Percentiles rank a stretch among this genome's conserved stretches.
Conservation (phyloP, 441 rosid species). For the Breynia disticha region DNA sequence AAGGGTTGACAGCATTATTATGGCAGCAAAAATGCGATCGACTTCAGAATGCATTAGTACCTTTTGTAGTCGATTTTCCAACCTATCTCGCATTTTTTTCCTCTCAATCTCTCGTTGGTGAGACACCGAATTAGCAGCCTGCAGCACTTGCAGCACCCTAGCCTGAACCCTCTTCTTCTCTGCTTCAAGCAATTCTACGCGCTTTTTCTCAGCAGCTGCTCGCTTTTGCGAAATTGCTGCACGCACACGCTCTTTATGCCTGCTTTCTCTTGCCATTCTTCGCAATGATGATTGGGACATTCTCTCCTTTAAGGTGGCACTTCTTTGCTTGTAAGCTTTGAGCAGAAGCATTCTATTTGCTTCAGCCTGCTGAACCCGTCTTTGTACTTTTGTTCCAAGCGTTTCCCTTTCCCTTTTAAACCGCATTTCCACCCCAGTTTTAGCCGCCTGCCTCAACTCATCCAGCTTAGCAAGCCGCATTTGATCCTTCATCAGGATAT, state of each 20-base stretch:
- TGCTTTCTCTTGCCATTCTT: conserved; percentile 76
- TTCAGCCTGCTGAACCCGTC: conserved; percentile 80
- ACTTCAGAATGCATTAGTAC: conserved; percentile 25
- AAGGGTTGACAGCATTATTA: not conserved
- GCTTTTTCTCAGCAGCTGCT: conserved; percentile 87
- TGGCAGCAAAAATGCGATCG: not conserved
- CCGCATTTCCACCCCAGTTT: conserved; percentile 67
- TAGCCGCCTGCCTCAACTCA: conserved; percentile 90
- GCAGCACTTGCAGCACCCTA: conserved; percentile 61
- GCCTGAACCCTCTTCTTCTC: conserved; percentile 83
- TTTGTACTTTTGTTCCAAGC: conserved; percentile 76
- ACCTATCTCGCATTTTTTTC: conserved; percentile 62
- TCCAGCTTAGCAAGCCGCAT: conserved; percentile 78
- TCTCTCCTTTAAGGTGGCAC: conserved; percentile 77
- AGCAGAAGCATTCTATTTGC: conserved; percentile 82
- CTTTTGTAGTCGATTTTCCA: conserved; percentile 83
- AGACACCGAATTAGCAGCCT: conserved; percentile 62
- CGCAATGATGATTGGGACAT: conserved; percentile 68
- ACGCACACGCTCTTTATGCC: conserved; percentile 76
- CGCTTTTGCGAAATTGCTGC: conserved; percentile 90
- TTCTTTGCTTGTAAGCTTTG: conserved; percentile 64
- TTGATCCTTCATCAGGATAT: conserved; percentile 73
- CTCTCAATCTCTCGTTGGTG: conserved; percentile 89
- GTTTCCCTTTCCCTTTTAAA: conserved; percentile 70
- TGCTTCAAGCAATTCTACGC: conserved; percentile 77